These are phyloP conservation scores for Naegleria gruberi DNA, from an alignment of 208 protist species.

Conservation along the genomic window DNA sequence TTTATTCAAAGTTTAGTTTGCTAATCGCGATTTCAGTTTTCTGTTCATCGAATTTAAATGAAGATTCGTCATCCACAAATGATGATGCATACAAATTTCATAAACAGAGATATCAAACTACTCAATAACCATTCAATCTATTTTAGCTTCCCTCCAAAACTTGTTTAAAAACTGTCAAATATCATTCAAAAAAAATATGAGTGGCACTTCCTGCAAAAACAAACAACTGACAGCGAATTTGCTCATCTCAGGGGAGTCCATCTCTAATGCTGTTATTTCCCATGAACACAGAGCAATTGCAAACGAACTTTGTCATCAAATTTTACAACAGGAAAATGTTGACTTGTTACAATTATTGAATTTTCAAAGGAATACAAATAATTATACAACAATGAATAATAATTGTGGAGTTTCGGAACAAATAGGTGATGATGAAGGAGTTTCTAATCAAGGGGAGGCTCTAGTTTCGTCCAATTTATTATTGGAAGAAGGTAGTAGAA, in stretches of 20 bases:
- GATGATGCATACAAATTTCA: no score
- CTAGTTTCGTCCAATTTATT: not conserved
- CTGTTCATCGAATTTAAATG: no score
- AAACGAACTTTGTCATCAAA: not conserved
- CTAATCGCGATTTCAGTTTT: no score
- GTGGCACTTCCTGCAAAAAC: not conserved
- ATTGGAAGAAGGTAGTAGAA: not conserved
- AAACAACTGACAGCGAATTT: not conserved
- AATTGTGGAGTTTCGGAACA: no score
- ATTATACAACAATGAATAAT: not conserved
- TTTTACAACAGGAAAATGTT: not conserved
- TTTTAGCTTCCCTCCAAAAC: no score
- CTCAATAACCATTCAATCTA: no score
- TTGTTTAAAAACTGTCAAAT: no score
- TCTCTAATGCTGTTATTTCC: not conserved
- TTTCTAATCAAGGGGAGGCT: no score
- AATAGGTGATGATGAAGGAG: no score
- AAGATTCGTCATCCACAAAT: no score
- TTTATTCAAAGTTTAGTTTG: no score
- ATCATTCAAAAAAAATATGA: not conserved
- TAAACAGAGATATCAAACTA: no score
- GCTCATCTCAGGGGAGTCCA: not conserved
- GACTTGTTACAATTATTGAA: not conserved
- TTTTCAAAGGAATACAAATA: not conserved
- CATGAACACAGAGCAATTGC: not conserved